Conservation (phyloP, 192 early-diverging fungal genomes). For the Physocladia obscura region DNA sequence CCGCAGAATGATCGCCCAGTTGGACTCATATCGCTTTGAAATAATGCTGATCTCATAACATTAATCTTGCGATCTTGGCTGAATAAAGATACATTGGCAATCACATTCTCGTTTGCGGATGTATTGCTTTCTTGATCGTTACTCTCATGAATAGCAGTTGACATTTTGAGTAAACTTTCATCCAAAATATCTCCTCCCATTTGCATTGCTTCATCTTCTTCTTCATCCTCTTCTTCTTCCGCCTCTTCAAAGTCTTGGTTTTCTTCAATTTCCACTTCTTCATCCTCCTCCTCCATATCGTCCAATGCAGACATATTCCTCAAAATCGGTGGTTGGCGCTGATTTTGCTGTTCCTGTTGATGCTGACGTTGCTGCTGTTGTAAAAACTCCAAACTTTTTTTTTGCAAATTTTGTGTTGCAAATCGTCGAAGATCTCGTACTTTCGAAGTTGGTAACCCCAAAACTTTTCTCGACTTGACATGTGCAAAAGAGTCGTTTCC, state of each 20-base stretch:
- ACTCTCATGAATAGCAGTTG: too few species aligned
- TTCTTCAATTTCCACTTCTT: constrained; percentile 20
- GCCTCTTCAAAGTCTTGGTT: constrained; percentile 32
- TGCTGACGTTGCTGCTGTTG: constrained; percentile 8
- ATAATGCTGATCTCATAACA: too few species aligned
- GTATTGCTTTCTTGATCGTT: too few species aligned
- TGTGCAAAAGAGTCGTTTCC: constrained; percentile 35
- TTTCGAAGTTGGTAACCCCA: neutral
- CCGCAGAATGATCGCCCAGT: too few species aligned
- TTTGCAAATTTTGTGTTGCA: constrained; percentile 6
- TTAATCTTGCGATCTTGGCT: too few species aligned
- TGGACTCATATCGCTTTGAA: too few species aligned
- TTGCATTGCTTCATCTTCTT: constrained; percentile 13
- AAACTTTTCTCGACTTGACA: constrained; percentile 17
- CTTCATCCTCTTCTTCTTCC: constrained; percentile 21
- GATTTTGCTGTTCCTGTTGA: neutral
- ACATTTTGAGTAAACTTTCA: too few species aligned
- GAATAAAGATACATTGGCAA: too few species aligned
- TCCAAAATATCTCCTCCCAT: too few species aligned
- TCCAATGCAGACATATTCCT: neutral
- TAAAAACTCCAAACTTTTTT: neutral
- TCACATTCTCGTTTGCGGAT: too few species aligned
- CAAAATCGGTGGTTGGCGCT: neutral
- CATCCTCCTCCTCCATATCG: constrained; percentile 24
- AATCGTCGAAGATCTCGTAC: constrained; percentile 22